Percentiles rank a stretch among this genome's conserved stretches.
Evolutionary conservation across 257 asterid species (phyloP).

Genomic region (Eustoma russellianum): DNA sequence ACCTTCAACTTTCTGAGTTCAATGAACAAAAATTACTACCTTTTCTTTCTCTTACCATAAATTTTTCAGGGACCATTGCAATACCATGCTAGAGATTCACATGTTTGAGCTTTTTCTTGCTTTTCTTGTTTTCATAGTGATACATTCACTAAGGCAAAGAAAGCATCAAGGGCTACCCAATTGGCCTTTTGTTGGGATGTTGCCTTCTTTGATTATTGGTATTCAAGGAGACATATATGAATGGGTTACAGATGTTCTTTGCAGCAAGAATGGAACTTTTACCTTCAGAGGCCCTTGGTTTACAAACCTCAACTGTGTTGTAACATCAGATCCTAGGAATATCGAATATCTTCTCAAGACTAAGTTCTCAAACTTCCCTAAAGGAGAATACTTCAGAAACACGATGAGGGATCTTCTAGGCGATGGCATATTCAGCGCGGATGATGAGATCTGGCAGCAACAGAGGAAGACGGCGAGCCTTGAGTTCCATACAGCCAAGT

Average conservation of each 20-base stretch:
- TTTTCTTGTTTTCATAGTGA: slow-evolving; percentile 32
- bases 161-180: slow-evolving; percentile 46
- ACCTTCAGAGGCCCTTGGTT: slow-evolving; percentile 71
- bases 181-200: slow-evolving; percentile 89
- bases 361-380: slow-evolving; percentile 64
- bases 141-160: slow-evolving; percentile 38
- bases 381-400: slow-evolving; percentile 59
- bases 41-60: slow-evolving; percentile 9
- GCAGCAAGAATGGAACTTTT: slow-evolving; percentile 56
- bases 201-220: slow-evolving; percentile 66
- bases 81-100: slow-evolving; percentile 39
- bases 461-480: slow-evolving; percentile 87
- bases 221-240: slow-evolving; percentile 53
- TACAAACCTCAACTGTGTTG: slow-evolving; percentile 75
- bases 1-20: slow-evolving; percentile 17
- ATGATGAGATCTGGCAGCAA: slow-evolving; percentile 56
- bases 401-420: slow-evolving; percentile 71
- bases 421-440: slow-evolving; percentile 83
- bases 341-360: slow-evolving; percentile 79
- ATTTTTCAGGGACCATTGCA: background rate
- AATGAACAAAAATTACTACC: slow-evolving; percentile 6
- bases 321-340: slow-evolving; percentile 74
- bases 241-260: slow-evolving; percentile 56
- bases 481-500: slow-evolving; percentile 75
- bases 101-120: slow-evolving; percentile 52